Evolutionary conservation across 2,329 filamentous ascomycete genomes (phyloP).

Genomic region (Epichloe sibirici): DNA sequence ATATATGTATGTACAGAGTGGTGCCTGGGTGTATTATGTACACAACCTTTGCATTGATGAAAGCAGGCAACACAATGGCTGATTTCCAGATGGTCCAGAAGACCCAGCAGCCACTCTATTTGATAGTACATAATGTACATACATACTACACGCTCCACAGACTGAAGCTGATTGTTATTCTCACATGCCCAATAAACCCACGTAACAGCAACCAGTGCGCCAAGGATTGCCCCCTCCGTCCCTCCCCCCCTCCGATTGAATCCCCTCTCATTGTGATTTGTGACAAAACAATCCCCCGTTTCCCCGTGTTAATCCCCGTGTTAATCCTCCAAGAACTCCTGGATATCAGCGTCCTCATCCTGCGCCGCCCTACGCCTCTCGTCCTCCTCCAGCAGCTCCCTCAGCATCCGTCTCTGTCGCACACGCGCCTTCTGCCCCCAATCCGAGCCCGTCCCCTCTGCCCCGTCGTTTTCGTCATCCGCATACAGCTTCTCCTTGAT

Average conservation of each 20-base stretch:
- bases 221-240: neutral
- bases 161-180: neutral
- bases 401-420: conserved; percentile 55
- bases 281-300: neutral
- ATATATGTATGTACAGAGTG: too few species aligned
- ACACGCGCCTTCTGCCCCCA: conserved; percentile 62
- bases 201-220: neutral
- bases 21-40: too few species aligned
- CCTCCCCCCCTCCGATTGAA: too few species aligned
- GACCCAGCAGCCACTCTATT: neutral
- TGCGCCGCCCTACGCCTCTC: conserved; percentile 46
- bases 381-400: conserved; percentile 53
- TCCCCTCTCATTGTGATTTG: neutral
- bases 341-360: conserved; percentile 63
- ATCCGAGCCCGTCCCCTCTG: conserved; percentile 35
- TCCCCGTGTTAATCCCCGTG: conserved; percentile 2
- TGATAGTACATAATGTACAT: neutral
- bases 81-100: conserved; percentile 2
- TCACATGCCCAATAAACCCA: neutral
- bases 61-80: too few species aligned
- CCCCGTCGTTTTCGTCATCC: conserved; percentile 34
- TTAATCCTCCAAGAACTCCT: conserved; percentile 51
- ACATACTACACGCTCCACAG: neutral
- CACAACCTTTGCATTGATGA: too few species aligned
- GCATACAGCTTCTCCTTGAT: conserved; percentile 41